Evolutionary conservation across 257 asterid genomes (phyloP), one percentile per base, ranked within the genome.

Genomic region (Striga asiatica): DNA sequence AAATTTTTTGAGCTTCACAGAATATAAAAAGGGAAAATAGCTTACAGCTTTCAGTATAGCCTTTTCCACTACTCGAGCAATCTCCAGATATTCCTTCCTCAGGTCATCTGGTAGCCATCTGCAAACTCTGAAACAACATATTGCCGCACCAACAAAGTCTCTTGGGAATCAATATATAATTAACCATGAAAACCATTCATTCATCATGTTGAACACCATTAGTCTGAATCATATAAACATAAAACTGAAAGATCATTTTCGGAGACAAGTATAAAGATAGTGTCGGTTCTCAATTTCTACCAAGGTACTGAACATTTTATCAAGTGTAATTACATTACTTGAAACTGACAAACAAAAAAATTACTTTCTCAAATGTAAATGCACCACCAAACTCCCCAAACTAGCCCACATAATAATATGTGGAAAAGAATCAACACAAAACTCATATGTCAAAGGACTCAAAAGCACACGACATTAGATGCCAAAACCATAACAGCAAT

Each of bases 21-120:
- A 62, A 25, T 19, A 34, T 23, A 70, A 37, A 53, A 66, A 57
- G 49, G 21, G 38, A 64, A 66, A 66, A 62, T 25, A 65, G 35
- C 76, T 79, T 73, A 88, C 96, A 71, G 96, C 83, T 81, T 77
- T 76, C 61, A 84, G 78, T 48, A 81, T 68, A 12, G 93, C 84
- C 32, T 81, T 78, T 74, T 79, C 89, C 68, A 81, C 76, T 12
- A 58, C 70, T 65, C 57, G 68, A 27, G 82, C 84, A 66, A 62
- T 76, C 69, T 66, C 84, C 61, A 71, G 65, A 70, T 74, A 81
- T 67, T 76, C 93, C 66, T 55, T 76, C 74, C 78, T 78, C 81
- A 79, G 66, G 54, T 81, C 80, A 65, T 65, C 76, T 0, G 89
- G 56, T 37, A 88, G 62, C 94, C 94, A 88, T 54, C 72, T 74